Evolutionary conservation across 768 basidiomycete genomes (phyloP).

Genomic region (Kwoniella pini): DNA sequence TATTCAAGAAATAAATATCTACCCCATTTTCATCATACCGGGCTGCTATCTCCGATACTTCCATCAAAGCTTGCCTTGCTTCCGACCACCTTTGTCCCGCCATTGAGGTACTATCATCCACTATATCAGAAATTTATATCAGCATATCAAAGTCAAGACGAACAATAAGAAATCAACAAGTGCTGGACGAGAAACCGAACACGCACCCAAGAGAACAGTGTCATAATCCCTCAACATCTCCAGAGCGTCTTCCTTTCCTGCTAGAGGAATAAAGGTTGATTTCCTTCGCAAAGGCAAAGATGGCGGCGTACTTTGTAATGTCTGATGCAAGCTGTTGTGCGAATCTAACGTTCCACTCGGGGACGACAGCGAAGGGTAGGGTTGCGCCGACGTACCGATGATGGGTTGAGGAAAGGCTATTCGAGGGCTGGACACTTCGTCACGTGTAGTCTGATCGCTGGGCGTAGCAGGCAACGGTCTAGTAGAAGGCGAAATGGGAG

Average conservation of each 20-base stretch:
- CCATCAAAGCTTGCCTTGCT: slow-evolving; percentile 40
- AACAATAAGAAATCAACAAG: too few species aligned
- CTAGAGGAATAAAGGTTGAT: slow-evolving; percentile 7
- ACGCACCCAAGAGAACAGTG: slow-evolving; percentile 46
- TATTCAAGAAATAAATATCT: slow-evolving; percentile 52
- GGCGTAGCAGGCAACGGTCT: slow-evolving; percentile 18
- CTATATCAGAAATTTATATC: slow-evolving; percentile 8
- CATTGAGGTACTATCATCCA: slow-evolving; percentile 47
- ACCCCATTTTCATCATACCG: slow-evolving; percentile 43
- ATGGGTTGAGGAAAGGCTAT: not conserved
- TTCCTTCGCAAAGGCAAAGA: slow-evolving; percentile 5
- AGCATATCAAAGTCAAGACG: too few species aligned
- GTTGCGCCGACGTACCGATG: not conserved
- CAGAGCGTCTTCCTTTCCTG: slow-evolving; percentile 38
- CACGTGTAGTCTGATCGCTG: not conserved
- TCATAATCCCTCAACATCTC: slow-evolving; percentile 43
- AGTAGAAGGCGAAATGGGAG: slow-evolving; percentile 7
- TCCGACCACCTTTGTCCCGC: slow-evolving; percentile 47
- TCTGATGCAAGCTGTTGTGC: slow-evolving; percentile 2
- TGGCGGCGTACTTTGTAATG: slow-evolving; percentile 2
- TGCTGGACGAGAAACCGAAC: not conserved
- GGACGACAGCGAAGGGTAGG: not conserved
- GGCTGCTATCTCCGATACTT: slow-evolving; percentile 45
- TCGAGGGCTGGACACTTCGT: slow-evolving; percentile 2
- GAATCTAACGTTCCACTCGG: not conserved